A percentile compares a stretch with the other conserved stretches of the same genome.
Conservation (phyloP, 2,329 filamentous ascomycete genomes). For the Monilinia vaccinii-corymbosi region DNA sequence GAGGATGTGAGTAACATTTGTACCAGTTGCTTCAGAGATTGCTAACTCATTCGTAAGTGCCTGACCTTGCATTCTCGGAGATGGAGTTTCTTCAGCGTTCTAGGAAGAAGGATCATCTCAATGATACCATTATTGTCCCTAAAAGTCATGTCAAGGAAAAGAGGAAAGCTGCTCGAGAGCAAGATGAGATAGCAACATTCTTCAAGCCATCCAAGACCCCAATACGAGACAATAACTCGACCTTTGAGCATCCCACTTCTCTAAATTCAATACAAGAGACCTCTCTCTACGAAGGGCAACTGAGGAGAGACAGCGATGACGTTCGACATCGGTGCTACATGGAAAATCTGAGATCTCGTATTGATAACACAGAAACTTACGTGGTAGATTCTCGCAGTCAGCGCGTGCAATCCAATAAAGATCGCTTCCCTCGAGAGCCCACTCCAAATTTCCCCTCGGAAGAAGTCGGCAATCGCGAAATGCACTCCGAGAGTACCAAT, state of each 20-base stretch:
- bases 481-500: slow-evolving; percentile 12
- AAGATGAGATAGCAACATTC: slow-evolving; percentile 26
- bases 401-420: background rate
- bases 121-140: slow-evolving; percentile 23
- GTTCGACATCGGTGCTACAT: background rate
- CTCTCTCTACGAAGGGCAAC: slow-evolving; percentile 1
- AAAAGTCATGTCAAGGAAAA: slow-evolving; percentile 24
- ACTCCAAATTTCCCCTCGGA: background rate
- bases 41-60: slow-evolving; percentile 32
- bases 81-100: slow-evolving; percentile 36
- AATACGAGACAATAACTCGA: slow-evolving; percentile 11
- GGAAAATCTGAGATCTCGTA: background rate
- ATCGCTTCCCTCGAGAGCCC: background rate
- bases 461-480: background rate
- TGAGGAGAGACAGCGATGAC: background rate
- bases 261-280: background rate
- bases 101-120: slow-evolving; percentile 13
- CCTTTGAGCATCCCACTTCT: background rate
- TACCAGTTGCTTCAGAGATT: background rate
- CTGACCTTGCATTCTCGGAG: slow-evolving; percentile 44
- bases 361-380: background rate
- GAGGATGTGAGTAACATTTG: slow-evolving; percentile 31
- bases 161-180: slow-evolving; percentile 13
- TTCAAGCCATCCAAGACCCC: slow-evolving; percentile 20
- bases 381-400: background rate